A percentile compares a stretch with the other conserved stretches of the same genome.
phyloP scores from a whole-genome alignment of 768 basidiomycete species.

The Phylloporus sp. region DNA sequence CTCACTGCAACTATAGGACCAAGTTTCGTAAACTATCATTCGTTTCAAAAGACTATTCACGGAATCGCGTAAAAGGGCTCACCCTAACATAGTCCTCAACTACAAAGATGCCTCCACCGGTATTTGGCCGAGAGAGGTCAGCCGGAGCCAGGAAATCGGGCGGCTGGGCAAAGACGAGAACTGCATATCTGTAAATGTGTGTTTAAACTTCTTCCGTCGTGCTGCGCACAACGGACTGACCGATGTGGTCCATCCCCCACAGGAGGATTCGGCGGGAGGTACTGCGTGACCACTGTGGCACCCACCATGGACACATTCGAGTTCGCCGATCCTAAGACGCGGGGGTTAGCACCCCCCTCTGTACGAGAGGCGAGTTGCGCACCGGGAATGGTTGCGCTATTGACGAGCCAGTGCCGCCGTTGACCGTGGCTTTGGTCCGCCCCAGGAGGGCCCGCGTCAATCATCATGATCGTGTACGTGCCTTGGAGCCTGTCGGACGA shows the following conservation, averaged over 20 bases:
- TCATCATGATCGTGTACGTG: conserved; percentile 68
- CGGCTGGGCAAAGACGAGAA: conserved; percentile 65
- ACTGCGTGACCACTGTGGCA: conserved; percentile 55
- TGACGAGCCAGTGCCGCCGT: conserved; percentile 80
- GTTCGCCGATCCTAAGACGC: conserved; percentile 18
- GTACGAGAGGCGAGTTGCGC: conserved; percentile 5
- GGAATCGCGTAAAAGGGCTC: conserved; percentile 7
- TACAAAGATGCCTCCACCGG: conserved; percentile 53
- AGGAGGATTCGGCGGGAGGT: conserved; percentile 69
- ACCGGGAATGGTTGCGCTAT: conserved; percentile 53
- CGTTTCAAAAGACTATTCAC: not conserved
- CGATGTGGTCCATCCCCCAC: conserved; percentile 71
- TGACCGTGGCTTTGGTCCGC: conserved; percentile 53
- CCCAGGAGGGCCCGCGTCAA: conserved; percentile 69
- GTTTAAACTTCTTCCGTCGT: not conserved
- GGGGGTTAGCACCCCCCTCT: not conserved
- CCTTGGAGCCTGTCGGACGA: conserved; percentile 43
- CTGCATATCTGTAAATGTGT: conserved; percentile 50
- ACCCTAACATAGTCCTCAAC: conserved; percentile 57
- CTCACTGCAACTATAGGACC: conserved; percentile 59
- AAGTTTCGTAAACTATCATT: conserved; percentile 45
- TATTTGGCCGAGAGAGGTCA: conserved; percentile 46
- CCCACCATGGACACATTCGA: conserved; percentile 39
- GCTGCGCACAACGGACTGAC: conserved; percentile 32
- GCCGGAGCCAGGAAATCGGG: conserved; percentile 56